Base-by-base conservation (phyloP, 1,284 basidiomycete genomes). In the Fomitopsis betulina region DNA sequence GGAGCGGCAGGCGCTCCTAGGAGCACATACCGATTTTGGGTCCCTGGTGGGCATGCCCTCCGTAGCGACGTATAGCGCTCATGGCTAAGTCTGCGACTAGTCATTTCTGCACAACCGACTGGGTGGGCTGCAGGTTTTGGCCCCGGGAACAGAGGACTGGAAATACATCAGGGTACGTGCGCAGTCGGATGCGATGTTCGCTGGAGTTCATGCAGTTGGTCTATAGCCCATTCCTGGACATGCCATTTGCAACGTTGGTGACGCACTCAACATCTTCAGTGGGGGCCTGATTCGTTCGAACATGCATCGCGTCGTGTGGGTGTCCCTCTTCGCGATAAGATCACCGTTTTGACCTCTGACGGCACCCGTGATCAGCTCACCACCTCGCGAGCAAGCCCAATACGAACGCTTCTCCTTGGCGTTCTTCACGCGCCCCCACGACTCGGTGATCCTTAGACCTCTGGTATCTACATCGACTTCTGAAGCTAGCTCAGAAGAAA, bases 341-440 rank as follows among this genome's bases (percentile, higher is more conserved):
- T 35, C 30, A 15, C 15, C 25, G 27, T 8, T 30, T 9, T 13
- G 37, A 25, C 30, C 19, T 7, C 21, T 10, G 33, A n/a, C n/a
- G 27, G 27, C 32, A 23, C 33, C 6, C 25, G 13, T 19, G 2
- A 54, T 10, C 53, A 75, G 78, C 52, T 73, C 79, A 3, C 76
- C 82, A 0, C 81, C 81, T 0, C 73, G 76, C 10, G 63, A 61
- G 3, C 84, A 86, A 69, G 72, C 70, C 3, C 62, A 70, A 10
- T 64, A 75, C 25, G 77, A 79, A 40, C 78, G 86, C 32, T 85
- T 79, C 77, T 85, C 84, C 2, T 72, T 86, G 5, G 84, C 84
- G 0, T 88, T 79, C 69, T 87, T 87, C 68, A 80, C 78, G 0
- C 77, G 86, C 12, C 86, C 85, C 0, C 80, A 82, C 10, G 79